Evolutionary conservation across 495 filamentous ascomycete genomes (phyloP), one percentile per base, ranked within the genome.

Genomic region (Penicillium longicatenatum): DNA sequence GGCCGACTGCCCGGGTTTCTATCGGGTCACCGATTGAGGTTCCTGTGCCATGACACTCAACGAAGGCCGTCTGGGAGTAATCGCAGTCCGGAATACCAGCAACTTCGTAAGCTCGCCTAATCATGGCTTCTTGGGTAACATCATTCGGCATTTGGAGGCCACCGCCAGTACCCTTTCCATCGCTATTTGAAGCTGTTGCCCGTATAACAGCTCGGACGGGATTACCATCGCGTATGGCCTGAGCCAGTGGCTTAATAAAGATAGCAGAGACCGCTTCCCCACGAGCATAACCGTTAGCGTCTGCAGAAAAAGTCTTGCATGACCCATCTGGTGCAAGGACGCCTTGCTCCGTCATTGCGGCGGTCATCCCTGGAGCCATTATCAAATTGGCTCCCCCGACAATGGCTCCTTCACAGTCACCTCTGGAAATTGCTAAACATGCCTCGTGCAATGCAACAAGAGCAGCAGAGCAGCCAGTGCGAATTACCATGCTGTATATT

Each of bases 271-370:
- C 64, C 0, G 68, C 75, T 59, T 91, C 89, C 4, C 79, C 89
- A n/a, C 88, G 77, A 0, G 72, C 86, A 64, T 86, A 91, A 0
- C 89, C 89, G 57, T 86, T 79, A 0, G 86, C 89, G 6, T 69
- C 54, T 1, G 74, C 72, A 62, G 88, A 85, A 56, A 88, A 92
- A 0, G 82, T 82, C 54, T 83, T 76, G 42, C 82, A 89, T 8
- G 59, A 49, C 0, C 67, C 66, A 16, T 57, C 62, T 0, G 65
- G 51, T 4, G 65, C 68, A 8, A 79, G 22, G 5, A 73, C 68
- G 6, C 47, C 48, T 16, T 66, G 60, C 11, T 75, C 65, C 0
- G 62, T 57, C 53, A 77, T 66, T 9, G 59, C 54, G 0, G 65
- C 56, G 1, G 62, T 68, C 60, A 70, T 67, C 0, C 52, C 57